Base-by-base conservation (phyloP, 768 basidiomycete species). In the Leccinum subgranulosum region DNA sequence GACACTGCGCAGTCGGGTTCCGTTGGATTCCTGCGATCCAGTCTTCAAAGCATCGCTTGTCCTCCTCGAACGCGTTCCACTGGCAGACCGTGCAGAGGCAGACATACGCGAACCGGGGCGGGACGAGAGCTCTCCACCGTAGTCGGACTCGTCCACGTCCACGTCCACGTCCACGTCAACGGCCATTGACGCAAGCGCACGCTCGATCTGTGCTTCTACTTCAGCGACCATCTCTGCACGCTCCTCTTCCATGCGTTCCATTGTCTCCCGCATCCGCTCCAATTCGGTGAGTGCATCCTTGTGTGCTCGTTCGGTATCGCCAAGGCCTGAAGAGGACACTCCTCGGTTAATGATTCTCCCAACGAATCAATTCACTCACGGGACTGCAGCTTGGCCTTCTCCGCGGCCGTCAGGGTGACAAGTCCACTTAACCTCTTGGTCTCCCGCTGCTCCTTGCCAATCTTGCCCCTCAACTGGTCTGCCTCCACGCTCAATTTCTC, bases 201-300 rank as follows among this genome's bases (percentile, higher is more conserved):
- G 81, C 72, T 93, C 92, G 65, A 94, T 94, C 75, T 94, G 92
- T 27, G 88, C 89, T 68, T 94, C 92, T 23, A 94, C 91, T 74
- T 94, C 92, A n/a, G 90, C 90, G 43, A 94, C 87, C 92, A 92
- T 91, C 66, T 87, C 88, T 53, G 86, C 84, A 60, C 92, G 89
- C 74, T 90, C 92, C 66, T 84, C 76, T 69, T 94, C 92, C 91
- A 94, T 92, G 67, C 75, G 84, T 46, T 92, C 90, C 90, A 94
- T 94, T 4, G 83, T 84, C 9, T 84, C 80, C 60, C 84, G 84
- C 94, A 97, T 96, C 60, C 79, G 79, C 61, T 89, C 83, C 46
- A 96, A 78, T 73, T 97, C 93, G n/a, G 78, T 53, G 69, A 87
- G 76, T 5, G 94, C 94, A 29, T 91, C 85, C 56, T 81, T 80